These are phyloP conservation scores for Trichosporon faecale DNA, from an alignment of 1,284 basidiomycete genomes.

Conservation along the genomic window DNA sequence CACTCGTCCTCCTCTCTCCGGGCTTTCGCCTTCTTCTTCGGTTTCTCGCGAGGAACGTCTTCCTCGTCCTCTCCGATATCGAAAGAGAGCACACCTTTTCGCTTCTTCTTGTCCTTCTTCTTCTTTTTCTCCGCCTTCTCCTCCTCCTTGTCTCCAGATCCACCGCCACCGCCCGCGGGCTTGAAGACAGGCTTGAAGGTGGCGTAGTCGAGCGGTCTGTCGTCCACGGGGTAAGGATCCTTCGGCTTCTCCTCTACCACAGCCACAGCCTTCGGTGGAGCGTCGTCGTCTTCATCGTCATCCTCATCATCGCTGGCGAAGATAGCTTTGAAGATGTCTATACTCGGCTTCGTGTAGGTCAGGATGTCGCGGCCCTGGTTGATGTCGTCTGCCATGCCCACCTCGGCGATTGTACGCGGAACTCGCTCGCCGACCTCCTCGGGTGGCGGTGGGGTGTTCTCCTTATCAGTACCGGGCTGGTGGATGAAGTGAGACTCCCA, in stretches of 20 bases:
- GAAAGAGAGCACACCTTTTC: constrained; percentile 64
- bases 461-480: constrained; percentile 23
- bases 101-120: constrained; percentile 48
- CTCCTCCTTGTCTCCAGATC: constrained; percentile 10
- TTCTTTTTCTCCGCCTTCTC: constrained; percentile 52
- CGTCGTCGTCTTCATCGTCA: constrained; percentile 60
- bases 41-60: constrained; percentile 28
- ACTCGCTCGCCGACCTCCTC: constrained; percentile 24
- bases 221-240: constrained; percentile 29
- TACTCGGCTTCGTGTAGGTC: constrained; percentile 78
- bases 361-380: constrained; percentile 79
- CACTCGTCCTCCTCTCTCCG: constrained; percentile 55
- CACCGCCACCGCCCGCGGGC: constrained; percentile 2
- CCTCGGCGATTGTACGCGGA: constrained; percentile 57
- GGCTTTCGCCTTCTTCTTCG: constrained; percentile 51
- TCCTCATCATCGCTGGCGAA: constrained; percentile 86
- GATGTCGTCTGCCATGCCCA: constrained; percentile 86
- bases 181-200: constrained; percentile 62
- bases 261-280: constrained; percentile 29
- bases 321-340: constrained; percentile 93
- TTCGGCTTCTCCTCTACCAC: constrained; percentile 17
- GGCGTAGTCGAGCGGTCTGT: constrained; percentile 36
- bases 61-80: constrained; percentile 59
- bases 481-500: constrained; percentile 47
- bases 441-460: constrained; percentile 8